Base-by-base conservation (phyloP, 2,329 filamentous ascomycete genomes). In the Trichoderma sp. region DNA sequence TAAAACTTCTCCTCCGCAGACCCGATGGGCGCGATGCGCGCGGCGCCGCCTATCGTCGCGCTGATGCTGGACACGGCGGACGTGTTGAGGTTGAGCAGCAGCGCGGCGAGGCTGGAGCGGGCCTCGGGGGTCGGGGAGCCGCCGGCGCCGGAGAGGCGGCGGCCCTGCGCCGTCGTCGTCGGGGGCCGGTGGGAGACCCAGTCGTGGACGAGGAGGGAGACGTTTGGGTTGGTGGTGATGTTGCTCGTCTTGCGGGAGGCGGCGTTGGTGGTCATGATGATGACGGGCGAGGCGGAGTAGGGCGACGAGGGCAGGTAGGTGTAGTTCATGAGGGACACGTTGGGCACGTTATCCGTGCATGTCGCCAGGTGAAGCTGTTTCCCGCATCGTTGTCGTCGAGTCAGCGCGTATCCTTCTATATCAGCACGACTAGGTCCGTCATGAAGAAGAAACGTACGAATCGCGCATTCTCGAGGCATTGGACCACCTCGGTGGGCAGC, bases 271-370 rank as follows among this genome's bases (percentile, higher is more conserved):
- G 95, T 98, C 90, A 94, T 93, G 82, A 98, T 90, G 74, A 98
- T 96, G 69, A 93, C 90, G n/a, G 92, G 89, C n/a, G 81, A 78
- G 59, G 83, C 74, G 45, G 86, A 84, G 77, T 88, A 90, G 45
- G 88, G 88, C 17, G 90, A 91, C 6, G 84, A 88, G 45, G 93
- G 90, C 24, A 99, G 90, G 79, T 97, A 98, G 74, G 95, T 98
- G 82, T 98, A 98, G 82, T 96, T 97, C 95, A 99, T 99, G 69
- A 99, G 87, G 44, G 93, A 96, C 70, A 98, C 92, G 76, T 98
- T 92, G 10, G 95, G 95, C 68, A 88, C 83, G 73, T 95, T 90
- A 70, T 90, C 84, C 71, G 88, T 88, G 77, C 91, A 96, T 64
- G 95, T 99, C 71, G 95, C 93, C 61, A 99, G 90, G 78, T 99